Conservation (phyloP, 768 basidiomycete species). For the Terana coerulea region DNA sequence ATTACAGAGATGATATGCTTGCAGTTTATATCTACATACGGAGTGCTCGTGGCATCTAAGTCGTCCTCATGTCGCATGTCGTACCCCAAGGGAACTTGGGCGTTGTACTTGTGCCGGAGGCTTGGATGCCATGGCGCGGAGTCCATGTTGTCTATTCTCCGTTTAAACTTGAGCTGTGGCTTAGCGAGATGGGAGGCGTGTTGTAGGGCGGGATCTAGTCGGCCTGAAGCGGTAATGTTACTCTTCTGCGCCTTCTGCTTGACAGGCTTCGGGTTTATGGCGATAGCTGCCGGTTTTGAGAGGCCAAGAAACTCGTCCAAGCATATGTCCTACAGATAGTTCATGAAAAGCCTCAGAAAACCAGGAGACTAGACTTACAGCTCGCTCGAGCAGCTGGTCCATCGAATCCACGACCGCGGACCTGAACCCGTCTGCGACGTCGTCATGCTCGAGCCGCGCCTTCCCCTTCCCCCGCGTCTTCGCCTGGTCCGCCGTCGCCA, state of each 20-base stretch:
- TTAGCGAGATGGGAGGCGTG: slow-evolving; percentile 76
- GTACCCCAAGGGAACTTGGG: slow-evolving; percentile 78
- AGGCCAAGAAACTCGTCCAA: slow-evolving; percentile 76
- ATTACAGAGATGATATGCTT: neutral
- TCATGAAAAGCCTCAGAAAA: neutral
- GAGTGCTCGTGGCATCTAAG: slow-evolving; percentile 18
- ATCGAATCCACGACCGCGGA: slow-evolving; percentile 75
- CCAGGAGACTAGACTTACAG: slow-evolving; percentile 33
- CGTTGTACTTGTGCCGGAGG: slow-evolving; percentile 76
- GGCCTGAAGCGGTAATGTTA: slow-evolving; percentile 30
- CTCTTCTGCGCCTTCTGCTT: slow-evolving; percentile 22
- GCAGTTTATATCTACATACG: slow-evolving; percentile 29
- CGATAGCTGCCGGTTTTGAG: slow-evolving; percentile 63
- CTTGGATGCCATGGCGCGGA: slow-evolving; percentile 61
- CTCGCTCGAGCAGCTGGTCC: slow-evolving; percentile 82
- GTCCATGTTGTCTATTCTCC: slow-evolving; percentile 53
- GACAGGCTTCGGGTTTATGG: slow-evolving; percentile 43
- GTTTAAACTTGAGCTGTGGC: slow-evolving; percentile 75
- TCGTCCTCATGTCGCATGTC: slow-evolving; percentile 35
- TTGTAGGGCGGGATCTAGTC: slow-evolving; percentile 57
- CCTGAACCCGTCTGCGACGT: slow-evolving; percentile 81
- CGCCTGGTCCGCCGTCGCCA: slow-evolving; percentile 52
- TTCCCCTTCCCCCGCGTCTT: slow-evolving; percentile 51
- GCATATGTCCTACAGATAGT: slow-evolving; percentile 63
- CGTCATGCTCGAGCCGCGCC: slow-evolving; percentile 34